Conservation (phyloP, 1,284 basidiomycete species). For the Cerrena zonata region DNA sequence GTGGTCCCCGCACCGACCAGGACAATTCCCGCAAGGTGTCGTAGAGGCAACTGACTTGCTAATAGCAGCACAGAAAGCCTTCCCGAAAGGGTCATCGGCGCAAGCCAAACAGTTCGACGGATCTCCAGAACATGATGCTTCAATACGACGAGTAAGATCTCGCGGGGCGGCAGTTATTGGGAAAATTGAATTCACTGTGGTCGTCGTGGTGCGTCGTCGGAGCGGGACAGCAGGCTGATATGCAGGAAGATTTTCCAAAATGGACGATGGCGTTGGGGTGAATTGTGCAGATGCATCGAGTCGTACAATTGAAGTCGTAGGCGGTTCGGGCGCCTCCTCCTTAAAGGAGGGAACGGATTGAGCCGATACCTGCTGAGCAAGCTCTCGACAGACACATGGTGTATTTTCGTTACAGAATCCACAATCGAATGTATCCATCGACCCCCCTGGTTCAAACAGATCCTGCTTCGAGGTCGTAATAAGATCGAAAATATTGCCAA, state of each 20-base stretch:
- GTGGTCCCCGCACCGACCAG: conserved; percentile 28
- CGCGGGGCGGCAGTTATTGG: conserved; percentile 33
- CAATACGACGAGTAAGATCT: conserved; percentile 30
- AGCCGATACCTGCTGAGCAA: conserved; percentile 41
- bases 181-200: conserved; percentile 45
- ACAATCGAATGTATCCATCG: conserved; percentile 43
- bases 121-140: conserved; percentile 46
- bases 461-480: conserved; percentile 25
- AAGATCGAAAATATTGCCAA: conserved; percentile 32
- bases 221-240: conserved; percentile 76
- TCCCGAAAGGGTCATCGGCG: conserved; percentile 75
- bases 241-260: conserved; percentile 69
- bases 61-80: conserved; percentile 79
- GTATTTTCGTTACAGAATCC: conserved; percentile 67
- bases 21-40: conserved; percentile 50
- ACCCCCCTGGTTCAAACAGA: conserved; percentile 28
- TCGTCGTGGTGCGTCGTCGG: conserved; percentile 43
- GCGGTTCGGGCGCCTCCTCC: conserved; percentile 27
- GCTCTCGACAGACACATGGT: conserved; percentile 70
- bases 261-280: conserved; percentile 35
- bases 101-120: conserved; percentile 72
- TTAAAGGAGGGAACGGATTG: conserved; percentile 29
- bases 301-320: conserved; percentile 9
- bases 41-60: conserved; percentile 49
- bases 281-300: conserved; percentile 12